Conservation (phyloP, 2,329 filamentous ascomycete genomes). For the Verticillium zaregamsianum region DNA sequence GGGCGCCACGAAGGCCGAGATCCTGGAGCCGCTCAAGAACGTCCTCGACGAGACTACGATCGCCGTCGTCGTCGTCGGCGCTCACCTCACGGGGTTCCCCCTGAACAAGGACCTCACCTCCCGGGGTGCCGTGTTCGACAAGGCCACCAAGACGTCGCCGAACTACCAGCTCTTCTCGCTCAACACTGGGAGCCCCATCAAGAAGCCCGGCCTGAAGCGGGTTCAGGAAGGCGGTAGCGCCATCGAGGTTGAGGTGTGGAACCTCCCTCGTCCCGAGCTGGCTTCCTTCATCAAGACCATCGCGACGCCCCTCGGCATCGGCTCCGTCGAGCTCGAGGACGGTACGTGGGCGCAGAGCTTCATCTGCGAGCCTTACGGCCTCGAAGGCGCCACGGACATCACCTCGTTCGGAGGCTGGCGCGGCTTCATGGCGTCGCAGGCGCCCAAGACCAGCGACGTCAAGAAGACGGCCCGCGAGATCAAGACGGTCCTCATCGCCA, state of each 20-base stretch:
- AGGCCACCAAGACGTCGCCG: constrained; percentile 21
- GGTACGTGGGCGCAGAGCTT: constrained; percentile 30
- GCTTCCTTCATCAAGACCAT: constrained; percentile 28
- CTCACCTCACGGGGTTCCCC: constrained; percentile 28
- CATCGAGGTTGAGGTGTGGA: constrained; percentile 32
- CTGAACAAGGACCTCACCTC: constrained; percentile 27
- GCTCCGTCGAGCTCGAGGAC: constrained; percentile 27
- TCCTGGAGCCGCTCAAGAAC: constrained; percentile 3
- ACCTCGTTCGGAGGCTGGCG: constrained; percentile 27
- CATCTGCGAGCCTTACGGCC: constrained; percentile 29
- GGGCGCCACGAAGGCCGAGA: constrained; percentile 21
- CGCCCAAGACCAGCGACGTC: not conserved
- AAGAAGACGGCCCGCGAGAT: constrained; percentile 7
- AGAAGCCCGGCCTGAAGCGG: constrained; percentile 27
- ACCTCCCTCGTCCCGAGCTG: constrained; percentile 21
- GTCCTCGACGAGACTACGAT: constrained; percentile 11
- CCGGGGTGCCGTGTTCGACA: constrained; percentile 20
- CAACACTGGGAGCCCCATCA: constrained; percentile 10
- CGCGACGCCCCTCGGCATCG: constrained; percentile 27
- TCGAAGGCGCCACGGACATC: constrained; percentile 25
- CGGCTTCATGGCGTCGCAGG: constrained; percentile 15
- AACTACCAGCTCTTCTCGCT: constrained; percentile 26
- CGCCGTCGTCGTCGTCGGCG: constrained; percentile 28
- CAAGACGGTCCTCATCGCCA: constrained; percentile 57
- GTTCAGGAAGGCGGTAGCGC: constrained; percentile 17